These are phyloP conservation scores for Talaromyces atroroseus DNA, from an alignment of 2,329 filamentous ascomycete genomes.

Conservation along the genomic window DNA sequence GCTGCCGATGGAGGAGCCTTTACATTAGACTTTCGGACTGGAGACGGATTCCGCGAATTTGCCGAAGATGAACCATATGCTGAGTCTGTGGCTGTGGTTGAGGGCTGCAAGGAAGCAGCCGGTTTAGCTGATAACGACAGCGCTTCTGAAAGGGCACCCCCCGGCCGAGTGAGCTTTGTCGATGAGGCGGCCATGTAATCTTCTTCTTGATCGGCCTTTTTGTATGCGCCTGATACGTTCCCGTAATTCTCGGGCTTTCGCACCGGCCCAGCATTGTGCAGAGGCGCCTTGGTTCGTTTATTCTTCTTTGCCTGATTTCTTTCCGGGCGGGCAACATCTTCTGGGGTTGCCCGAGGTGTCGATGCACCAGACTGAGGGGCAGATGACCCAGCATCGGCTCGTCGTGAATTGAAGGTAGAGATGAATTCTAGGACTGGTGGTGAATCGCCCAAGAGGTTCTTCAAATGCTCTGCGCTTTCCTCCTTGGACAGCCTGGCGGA, in stretches of 20 bases:
- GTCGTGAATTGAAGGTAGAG: slow-evolving; percentile 65
- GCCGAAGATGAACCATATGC: slow-evolving; percentile 37
- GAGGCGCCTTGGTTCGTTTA: slow-evolving; percentile 54
- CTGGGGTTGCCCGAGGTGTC: slow-evolving; percentile 5
- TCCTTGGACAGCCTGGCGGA: slow-evolving; percentile 68
- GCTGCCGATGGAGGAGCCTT: slow-evolving; percentile 62
- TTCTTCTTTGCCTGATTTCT: slow-evolving; percentile 44
- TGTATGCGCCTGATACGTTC: slow-evolving; percentile 64
- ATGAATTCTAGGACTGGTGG: slow-evolving; percentile 69
- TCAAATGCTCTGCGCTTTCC: slow-evolving; percentile 77
- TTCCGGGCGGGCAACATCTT: slow-evolving; percentile 9
- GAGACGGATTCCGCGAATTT: slow-evolving; percentile 40
- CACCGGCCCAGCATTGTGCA: slow-evolving; percentile 58
- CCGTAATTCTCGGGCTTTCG: slow-evolving; percentile 61
- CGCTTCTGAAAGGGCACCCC: slow-evolving; percentile 37
- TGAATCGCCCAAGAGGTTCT: slow-evolving; percentile 81
- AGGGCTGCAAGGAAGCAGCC: slow-evolving; percentile 42
- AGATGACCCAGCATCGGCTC: slow-evolving; percentile 33
- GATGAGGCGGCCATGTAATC: slow-evolving; percentile 63
- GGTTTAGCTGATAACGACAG: slow-evolving; percentile 49
- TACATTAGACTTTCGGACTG: slow-evolving; percentile 23
- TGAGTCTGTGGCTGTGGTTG: slow-evolving; percentile 27
- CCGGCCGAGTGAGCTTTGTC: slow-evolving; percentile 32
- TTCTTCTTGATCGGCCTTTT: slow-evolving; percentile 63
- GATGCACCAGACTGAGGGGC: slow-evolving; percentile 12